These are phyloP conservation scores for Pseudotsuga menziesii DNA, from an alignment of 75 land plant genomes.

Conservation along the genomic window DNA sequence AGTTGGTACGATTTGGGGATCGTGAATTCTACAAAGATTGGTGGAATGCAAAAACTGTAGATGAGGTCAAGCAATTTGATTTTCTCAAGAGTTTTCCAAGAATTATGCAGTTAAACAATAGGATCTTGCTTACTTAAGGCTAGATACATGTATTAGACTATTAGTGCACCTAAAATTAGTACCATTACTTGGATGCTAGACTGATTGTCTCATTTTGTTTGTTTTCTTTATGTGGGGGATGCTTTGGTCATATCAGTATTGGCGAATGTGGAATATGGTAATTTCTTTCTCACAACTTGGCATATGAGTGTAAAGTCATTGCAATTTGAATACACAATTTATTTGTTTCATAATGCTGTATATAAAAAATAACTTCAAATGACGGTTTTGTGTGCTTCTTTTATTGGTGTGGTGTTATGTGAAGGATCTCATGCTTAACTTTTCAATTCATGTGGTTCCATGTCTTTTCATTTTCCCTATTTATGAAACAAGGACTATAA, in stretches of 20 bases:
- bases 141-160: background rate
- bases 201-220: conserved; percentile 4
- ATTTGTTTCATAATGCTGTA: conserved; percentile 1
- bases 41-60: conserved; percentile 98
- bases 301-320: background rate
- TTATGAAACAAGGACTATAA: background rate
- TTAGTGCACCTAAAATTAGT: background rate
- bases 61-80: conserved; percentile 54
- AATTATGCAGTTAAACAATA: background rate
- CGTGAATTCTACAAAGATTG: conserved; percentile 92
- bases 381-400: background rate
- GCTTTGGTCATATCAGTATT: conserved; percentile 58
- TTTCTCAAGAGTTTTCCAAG: background rate
- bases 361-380: background rate
- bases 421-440: background rate
- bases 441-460: background rate
- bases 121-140: background rate
- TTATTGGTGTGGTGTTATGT: background rate
- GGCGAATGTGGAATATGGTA: conserved; percentile 99
- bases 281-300: background rate
- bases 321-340: background rate
- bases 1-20: conserved; percentile 85
- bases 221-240: background rate
- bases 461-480: too few species aligned
- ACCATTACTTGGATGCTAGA: background rate